Evolutionary conservation across 2,329 filamentous ascomycete genomes (phyloP), one percentile per base, ranked within the genome.

Genomic region (Esteya vermicola): DNA sequence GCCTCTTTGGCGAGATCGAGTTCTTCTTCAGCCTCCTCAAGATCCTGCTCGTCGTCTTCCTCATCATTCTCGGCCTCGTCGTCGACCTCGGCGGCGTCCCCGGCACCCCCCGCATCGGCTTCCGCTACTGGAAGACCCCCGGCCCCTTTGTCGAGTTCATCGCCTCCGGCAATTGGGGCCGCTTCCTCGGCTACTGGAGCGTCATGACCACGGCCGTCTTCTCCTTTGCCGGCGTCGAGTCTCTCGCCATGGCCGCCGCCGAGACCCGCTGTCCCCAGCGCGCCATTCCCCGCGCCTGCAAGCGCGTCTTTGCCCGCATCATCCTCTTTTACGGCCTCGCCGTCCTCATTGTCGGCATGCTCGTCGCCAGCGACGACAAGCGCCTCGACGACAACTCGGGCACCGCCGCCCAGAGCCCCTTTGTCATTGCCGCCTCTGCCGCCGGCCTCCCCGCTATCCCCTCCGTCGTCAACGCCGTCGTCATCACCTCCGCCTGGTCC

Each of bases 241-340:
- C 81, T 32, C 40, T 48, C 12, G 47, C 45, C 41, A 45, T 48
- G 43, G 45, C 45, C 6, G 47, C 82, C 5, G 82, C 81, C 44
- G 83, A 89, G 61, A 80, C 79, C 8, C 70, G 72, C 36, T 75
- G 85, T 53, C 83, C 82, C 6, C 69, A 72, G 49, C 80, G 78
- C 58, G 78, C 72, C 14, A 78, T 89, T 38, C 83, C 83, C 1
- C 63, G 65, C 12, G 82, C 82, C 20, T 83, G 86, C 51, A 72
- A 73, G 38, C 80, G 75, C 61, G 83, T 81, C 0, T 86, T 83
- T 57, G 83, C 75, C 68, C 74, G 79, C 41, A 83, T 88, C 47
- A 68, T 85, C 38, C 61, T 69, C 46, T 70, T 86, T 48, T 86
- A 82, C 56, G 62, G 78, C 38, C 58, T 66, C 38, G 74, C 67